A percentile compares a stretch with the other conserved stretches of the same genome.
These are phyloP conservation scores for Phylloporus sp. DNA, from an alignment of 768 basidiomycete genomes.

Conservation along the genomic window DNA sequence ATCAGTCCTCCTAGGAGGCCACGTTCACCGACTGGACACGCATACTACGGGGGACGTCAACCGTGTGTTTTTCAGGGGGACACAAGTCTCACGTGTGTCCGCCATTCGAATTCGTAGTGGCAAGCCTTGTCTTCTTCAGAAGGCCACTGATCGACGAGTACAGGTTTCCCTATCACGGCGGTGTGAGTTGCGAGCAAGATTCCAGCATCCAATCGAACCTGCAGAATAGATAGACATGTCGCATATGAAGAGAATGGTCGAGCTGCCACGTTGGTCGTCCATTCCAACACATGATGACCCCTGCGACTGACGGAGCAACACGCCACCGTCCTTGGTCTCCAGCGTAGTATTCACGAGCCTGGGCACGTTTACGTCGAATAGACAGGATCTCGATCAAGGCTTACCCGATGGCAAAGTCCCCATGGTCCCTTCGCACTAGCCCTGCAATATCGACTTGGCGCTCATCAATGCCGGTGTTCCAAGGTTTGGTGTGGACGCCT, in stretches of 20 bases:
- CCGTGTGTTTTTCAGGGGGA: not conserved
- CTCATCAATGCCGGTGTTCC: conserved; percentile 50
- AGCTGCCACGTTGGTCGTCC: conserved; percentile 45
- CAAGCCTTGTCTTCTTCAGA: conserved; percentile 61
- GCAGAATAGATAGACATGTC: conserved; percentile 56
- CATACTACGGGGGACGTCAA: conserved; percentile 40
- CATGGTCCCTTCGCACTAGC: conserved; percentile 54
- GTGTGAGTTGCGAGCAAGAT: not conserved
- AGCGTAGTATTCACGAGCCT: conserved; percentile 57
- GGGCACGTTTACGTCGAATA: not conserved
- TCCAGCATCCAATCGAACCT: conserved; percentile 30
- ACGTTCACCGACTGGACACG: conserved; percentile 64
- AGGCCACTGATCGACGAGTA: conserved; percentile 61
- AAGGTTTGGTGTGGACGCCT: conserved; percentile 50
- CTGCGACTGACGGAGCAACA: conserved; percentile 51
- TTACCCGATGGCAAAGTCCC: conserved; percentile 72
- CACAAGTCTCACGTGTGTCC: conserved; percentile 56
- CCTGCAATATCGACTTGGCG: conserved; percentile 51
- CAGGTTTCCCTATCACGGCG: conserved; percentile 37
- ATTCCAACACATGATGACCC: conserved; percentile 62
- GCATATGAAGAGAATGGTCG: conserved; percentile 74
- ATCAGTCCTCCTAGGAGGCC: conserved; percentile 49
- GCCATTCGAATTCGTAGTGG: conserved; percentile 80
- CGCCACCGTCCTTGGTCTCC: conserved; percentile 43
- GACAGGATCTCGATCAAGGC: conserved; percentile 7